Conservation (phyloP, 805 yeast genomes). For the Cyberlindnera suaveolens region DNA sequence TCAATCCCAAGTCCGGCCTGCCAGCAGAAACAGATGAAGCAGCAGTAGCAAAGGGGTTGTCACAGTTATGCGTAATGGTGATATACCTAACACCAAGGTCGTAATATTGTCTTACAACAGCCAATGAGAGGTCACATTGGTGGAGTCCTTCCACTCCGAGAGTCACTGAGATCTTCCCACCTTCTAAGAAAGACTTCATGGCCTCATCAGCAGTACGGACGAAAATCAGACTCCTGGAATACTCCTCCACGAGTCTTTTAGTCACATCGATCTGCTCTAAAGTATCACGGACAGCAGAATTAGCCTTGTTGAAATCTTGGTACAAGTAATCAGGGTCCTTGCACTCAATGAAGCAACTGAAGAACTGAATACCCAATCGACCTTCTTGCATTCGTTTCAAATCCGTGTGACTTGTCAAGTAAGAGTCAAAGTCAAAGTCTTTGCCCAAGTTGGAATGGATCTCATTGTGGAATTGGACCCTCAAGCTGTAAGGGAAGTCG, state of each 20-base stretch:
- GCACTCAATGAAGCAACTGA: slow-evolving; percentile 43
- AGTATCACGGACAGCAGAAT: slow-evolving; percentile 43
- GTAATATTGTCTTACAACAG: slow-evolving; percentile 41
- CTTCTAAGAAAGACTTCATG: slow-evolving; percentile 25
- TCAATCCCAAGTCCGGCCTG: slow-evolving; percentile 37
- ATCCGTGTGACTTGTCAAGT: slow-evolving; percentile 40
- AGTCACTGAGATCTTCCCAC: slow-evolving; percentile 37
- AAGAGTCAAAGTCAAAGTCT: slow-evolving; percentile 34
- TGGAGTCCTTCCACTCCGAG: slow-evolving; percentile 52
- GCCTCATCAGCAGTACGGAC: slow-evolving; percentile 39
- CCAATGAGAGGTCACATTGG: slow-evolving; percentile 44
- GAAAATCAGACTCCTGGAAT: slow-evolving; percentile 33
- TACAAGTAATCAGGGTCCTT: slow-evolving; percentile 33
- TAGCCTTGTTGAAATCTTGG: slow-evolving; percentile 39
- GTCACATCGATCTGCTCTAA: slow-evolving; percentile 48
- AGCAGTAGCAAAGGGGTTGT: slow-evolving; percentile 52
- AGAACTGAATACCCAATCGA: slow-evolving; percentile 43
- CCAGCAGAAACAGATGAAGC: slow-evolving; percentile 44
- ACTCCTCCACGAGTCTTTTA: slow-evolving; percentile 36
- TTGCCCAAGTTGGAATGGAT: slow-evolving; percentile 23
- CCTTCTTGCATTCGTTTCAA: slow-evolving; percentile 37
- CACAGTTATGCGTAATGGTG: slow-evolving; percentile 50
- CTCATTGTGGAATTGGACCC: slow-evolving; percentile 41
- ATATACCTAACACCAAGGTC: slow-evolving; percentile 49
- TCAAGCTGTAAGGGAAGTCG: slow-evolving; percentile 44